These are phyloP conservation scores for Letharia lupina DNA, from an alignment of 495 filamentous ascomycete genomes.

Conservation along the genomic window DNA sequence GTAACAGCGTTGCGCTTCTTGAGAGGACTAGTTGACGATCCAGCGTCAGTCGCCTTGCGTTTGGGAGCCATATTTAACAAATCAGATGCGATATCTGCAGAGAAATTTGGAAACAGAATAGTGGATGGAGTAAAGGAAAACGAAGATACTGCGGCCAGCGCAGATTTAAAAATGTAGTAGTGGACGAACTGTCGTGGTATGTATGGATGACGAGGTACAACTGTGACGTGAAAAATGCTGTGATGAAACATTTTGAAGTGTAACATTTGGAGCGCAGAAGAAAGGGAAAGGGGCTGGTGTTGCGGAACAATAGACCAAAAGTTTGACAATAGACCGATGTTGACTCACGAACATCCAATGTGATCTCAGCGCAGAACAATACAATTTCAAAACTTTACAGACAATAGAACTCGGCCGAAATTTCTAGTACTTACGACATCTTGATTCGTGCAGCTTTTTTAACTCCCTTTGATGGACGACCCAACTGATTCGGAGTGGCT, in stretches of 20 bases:
- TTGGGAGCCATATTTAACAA: slow-evolving; percentile 1
- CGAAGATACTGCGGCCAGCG: slow-evolving; percentile 3
- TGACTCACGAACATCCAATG: background rate
- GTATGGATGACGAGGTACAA: background rate
- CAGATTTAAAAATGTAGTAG: background rate
- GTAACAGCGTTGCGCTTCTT: slow-evolving; percentile 34
- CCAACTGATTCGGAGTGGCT: slow-evolving; percentile 42
- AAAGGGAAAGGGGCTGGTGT: slow-evolving; percentile 1
- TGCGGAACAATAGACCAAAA: slow-evolving; percentile 5
- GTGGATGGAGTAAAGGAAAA: background rate
- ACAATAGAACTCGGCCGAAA: slow-evolving; percentile 1
- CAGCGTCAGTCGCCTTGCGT: slow-evolving; percentile 11
- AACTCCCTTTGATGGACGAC: slow-evolving; percentile 45
- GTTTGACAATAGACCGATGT: slow-evolving; percentile 9
- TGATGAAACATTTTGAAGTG: background rate
- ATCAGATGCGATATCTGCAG: background rate
- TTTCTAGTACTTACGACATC: slow-evolving; percentile 52
- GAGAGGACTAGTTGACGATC: slow-evolving; percentile 28
- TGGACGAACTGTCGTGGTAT: background rate
- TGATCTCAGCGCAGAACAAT: slow-evolving; percentile 3
- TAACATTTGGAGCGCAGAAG: background rate
- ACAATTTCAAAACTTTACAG: background rate
- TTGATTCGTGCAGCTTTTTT: slow-evolving; percentile 55
- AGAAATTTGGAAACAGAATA: background rate
- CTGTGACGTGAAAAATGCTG: background rate